A percentile compares a stretch with the other conserved stretches of the same genome.
Evolutionary conservation across 202 grass and related monocot species (phyloP).

Genomic region (Hordeum pubiflorum): DNA sequence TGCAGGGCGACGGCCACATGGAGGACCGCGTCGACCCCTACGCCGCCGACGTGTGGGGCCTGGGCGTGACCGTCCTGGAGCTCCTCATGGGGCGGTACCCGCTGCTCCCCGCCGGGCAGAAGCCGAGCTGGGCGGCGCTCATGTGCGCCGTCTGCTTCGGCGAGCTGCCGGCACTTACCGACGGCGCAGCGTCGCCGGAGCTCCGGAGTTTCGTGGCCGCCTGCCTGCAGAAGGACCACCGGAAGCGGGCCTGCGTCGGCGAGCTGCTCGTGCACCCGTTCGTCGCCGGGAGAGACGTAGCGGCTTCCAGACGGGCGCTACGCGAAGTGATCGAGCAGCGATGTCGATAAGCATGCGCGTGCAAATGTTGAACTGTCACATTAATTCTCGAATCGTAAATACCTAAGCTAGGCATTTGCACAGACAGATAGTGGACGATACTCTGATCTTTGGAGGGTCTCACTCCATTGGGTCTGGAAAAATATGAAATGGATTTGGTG

Average conservation of each 20-base stretch:
- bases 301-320: conserved; percentile 10
- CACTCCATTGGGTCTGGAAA: too few species aligned
- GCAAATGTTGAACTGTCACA: background rate
- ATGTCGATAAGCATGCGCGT: background rate
- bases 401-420: too few species aligned
- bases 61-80: conserved; percentile 56
- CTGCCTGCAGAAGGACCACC: conserved; percentile 62
- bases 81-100: conserved; percentile 62
- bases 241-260: conserved; percentile 36
- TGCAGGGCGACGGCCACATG: background rate
- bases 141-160: conserved; percentile 76
- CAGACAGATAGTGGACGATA: too few species aligned
- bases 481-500: too few species aligned
- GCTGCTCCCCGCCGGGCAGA: conserved; percentile 53
- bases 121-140: conserved; percentile 61
- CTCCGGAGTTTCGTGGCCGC: conserved; percentile 43
- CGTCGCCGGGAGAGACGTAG: conserved; percentile 33
- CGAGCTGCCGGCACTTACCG: conserved; percentile 14
- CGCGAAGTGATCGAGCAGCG: background rate
- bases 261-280: conserved; percentile 70
- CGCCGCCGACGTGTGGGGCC: conserved; percentile 66
- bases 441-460: too few species aligned
- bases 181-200: conserved; percentile 8
- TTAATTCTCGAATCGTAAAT: too few species aligned
- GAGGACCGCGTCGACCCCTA: conserved; percentile 27